Base-by-base conservation (phyloP, 2,329 filamentous ascomycete genomes). In the Talaromyces sp. region DNA sequence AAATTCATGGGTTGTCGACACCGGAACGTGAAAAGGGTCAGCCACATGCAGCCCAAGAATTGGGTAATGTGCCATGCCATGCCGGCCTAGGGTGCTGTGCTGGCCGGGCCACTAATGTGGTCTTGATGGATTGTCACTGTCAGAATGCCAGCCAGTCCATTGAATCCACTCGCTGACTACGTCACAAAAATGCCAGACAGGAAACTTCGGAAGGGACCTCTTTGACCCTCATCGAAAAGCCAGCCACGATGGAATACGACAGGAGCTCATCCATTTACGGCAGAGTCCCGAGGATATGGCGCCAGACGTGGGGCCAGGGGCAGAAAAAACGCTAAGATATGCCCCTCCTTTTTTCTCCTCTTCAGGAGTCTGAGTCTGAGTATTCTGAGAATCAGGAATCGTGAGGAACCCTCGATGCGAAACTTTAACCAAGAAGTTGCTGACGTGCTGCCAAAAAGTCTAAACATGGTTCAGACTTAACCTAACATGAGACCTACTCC, bases 211-310 rank as follows among this genome's bases (percentile, higher is more conserved):
- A 36, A 38, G 29, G 29, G 27, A 19, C 17, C 31, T 36, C n/a
- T 58, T 22, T 27, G 34, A 58, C 22, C 22, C 36, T 17, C 15
- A n/a, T 43, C 34, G 27, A 59, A 31, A 5, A 29, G 3, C 36
- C n/a, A 56, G 51, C 29, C 51, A 56, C 27, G 51, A 58, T 43
- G 22, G 34, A 58, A 7, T 27, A 54, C 51, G 17, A 19, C 17
- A 34, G 17, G 29, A 36, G 51, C 51, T 19, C 29, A 38, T 56
- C 53, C 53, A 56, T 56, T 56, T 25, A 22, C 38, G 38, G 38
- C 25, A 13, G 36, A 59, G 36, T 43, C 36, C 56, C 56, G 56
- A 59, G 38, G 56, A 59, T 59, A 59, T 19, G 56, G 56, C 56
- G 22, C 38, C 36, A 45, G 56, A 5, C 15, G 36, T 43, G 56